Base-by-base conservation (phyloP, 2,329 filamentous ascomycete species). In the Fusarium nematophilum region DNA sequence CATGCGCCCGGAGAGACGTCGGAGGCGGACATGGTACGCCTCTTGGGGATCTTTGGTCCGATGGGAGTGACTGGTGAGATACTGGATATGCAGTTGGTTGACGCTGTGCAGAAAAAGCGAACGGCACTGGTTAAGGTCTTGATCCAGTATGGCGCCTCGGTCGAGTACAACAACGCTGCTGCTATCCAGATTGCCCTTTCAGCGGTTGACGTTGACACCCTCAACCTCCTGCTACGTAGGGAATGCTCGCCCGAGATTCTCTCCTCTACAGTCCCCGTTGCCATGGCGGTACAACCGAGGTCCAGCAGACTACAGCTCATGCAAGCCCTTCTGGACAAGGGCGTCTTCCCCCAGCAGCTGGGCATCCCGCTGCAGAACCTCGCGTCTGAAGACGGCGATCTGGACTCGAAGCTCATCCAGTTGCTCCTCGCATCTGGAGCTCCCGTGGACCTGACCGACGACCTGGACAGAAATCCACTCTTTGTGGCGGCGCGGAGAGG, bases 391-490 rank as follows among this genome's bases (percentile, higher is more conserved):
- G 42, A 49, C 0, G 33, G 11, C 0, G 15, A 39, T 0, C 23
- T 45, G 2, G 57, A 59, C 27, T 30, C 23, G 0, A 29, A 45
- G 0, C 18, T 59, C 3, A 11, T 49, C 7, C 42, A 48, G 5
- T 25, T 59, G 3, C 39, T 59, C 9, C 29, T 59, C 2, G 42
- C 54, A 4, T 15, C 54, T 5, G 26, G 29, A 11, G 57, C 55
- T 1, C 29, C 55, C 2, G 6, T 59, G 6, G 48, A 54, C 1
- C 4, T 30, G 0, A 7, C 17, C 1, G 10, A 17, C 2, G 43
- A 43, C 1, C 2, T 37, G 3, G 21, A 29, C 9, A 11, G 3
- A 3, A 46, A 44, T 3, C 48, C 57, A 0, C 11, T 59, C 3
- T 4, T 59, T 4, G 3, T 40, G 2, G 42, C 17, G 0, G n/a